Conservation (phyloP, 345 rosid species). For the Moricandia moricandioides region DNA sequence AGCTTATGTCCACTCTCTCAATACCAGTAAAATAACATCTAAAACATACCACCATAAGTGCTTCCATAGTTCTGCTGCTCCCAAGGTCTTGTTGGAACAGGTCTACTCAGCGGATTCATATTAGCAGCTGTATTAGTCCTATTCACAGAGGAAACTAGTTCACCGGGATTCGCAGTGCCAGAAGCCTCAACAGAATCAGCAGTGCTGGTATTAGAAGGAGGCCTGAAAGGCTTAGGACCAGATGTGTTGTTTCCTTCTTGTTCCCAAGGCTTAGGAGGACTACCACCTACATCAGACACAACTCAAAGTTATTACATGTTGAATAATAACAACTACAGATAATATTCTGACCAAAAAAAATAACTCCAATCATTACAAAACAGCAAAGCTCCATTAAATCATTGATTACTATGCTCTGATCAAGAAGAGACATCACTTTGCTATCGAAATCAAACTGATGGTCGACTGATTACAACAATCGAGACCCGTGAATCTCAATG, state of each 20-base stretch:
- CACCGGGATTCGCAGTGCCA: background rate
- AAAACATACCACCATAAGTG: slow-evolving; percentile 55
- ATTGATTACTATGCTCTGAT: background rate
- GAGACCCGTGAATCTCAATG: background rate
- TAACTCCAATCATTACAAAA: background rate
- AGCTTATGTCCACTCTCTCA: background rate
- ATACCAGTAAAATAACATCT: background rate
- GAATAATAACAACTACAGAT: background rate
- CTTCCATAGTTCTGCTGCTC: slow-evolving; percentile 54
- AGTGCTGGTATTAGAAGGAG: background rate
- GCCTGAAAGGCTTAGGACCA: background rate
- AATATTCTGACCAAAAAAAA: background rate
- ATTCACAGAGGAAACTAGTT: background rate
- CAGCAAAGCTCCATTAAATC: background rate
- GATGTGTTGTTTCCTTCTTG: background rate
- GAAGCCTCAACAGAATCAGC: background rate
- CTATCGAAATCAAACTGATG: background rate
- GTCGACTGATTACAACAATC: background rate
- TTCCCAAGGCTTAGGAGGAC: background rate
- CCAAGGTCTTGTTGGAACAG: background rate
- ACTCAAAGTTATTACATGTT: background rate
- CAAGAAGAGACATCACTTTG: background rate
- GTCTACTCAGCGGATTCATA: background rate
- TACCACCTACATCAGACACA: background rate
- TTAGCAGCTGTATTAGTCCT: background rate